Evolutionary conservation across 1,284 basidiomycete species (phyloP).

Genomic region (Athelia psychrophila): DNA sequence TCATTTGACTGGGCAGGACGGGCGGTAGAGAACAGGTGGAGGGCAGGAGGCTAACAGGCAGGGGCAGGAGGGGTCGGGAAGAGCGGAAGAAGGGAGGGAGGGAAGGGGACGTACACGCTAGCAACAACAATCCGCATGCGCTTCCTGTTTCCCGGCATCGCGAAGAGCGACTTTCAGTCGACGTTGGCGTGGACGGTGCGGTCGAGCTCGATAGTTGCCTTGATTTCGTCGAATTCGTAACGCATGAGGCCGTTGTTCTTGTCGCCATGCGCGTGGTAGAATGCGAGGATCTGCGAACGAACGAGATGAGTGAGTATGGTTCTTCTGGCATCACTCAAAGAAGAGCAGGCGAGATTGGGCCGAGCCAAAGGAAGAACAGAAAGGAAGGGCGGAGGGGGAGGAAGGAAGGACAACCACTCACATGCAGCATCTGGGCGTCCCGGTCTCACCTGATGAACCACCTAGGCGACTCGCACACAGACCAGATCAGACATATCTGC

Average conservation of each 20-base stretch:
- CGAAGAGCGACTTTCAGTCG: constrained; percentile 59
- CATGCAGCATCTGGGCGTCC: constrained; percentile 59
- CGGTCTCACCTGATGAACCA: constrained; percentile 66
- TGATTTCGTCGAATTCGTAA: constrained; percentile 78
- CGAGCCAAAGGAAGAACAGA: too few species aligned
- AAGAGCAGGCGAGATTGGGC: too few species aligned
- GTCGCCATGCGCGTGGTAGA: constrained; percentile 74
- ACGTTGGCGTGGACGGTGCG: constrained; percentile 44
- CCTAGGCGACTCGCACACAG: constrained; percentile 71
- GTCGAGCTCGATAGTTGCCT: constrained; percentile 66
- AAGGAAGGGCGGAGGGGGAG: too few species aligned
- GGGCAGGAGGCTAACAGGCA: too few species aligned
- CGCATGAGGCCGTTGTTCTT: constrained; percentile 68
- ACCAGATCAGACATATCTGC: constrained; percentile 58
- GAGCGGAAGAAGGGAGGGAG: too few species aligned
- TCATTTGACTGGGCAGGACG: too few species aligned
- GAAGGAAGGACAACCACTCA: too few species aligned
- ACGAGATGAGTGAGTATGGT: too few species aligned
- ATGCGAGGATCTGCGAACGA: constrained; percentile 57
- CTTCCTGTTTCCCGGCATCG: constrained; percentile 61
- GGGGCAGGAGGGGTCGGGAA: too few species aligned
- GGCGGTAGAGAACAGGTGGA: too few species aligned
- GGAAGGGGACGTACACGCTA: too few species aligned
- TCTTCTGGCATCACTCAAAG: too few species aligned
- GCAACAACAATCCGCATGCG: constrained; percentile 68